Evolutionary conservation across 2,329 filamentous ascomycete genomes (phyloP), one percentile per base, ranked within the genome.

Genomic region (Exophiala viscosa): DNA sequence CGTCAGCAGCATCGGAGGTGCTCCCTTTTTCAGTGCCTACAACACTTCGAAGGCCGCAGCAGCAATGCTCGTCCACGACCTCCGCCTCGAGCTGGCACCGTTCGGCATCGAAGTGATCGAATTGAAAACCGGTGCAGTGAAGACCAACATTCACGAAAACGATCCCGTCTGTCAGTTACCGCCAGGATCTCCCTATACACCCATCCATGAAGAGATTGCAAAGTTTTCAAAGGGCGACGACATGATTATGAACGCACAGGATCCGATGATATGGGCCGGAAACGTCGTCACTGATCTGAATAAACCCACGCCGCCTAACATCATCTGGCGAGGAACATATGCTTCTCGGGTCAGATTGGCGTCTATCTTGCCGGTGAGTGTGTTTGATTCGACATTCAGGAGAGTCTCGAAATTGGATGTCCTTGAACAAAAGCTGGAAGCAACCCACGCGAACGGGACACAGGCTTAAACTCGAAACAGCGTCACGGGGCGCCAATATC

Each of bases 281-380:
- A 75, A 72, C 33, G 80, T 83, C 2, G 81, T 83, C 3, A 65
- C 65, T 7, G 74, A 81, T 59, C 70, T 84, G 6, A 61, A 82
- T 41, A 85, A 60, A 74, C 79, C 0, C 75, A 45, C 48, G 3
- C 55, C 57, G 31, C 46, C 59, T 4, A 17, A 34, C 2, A 35
- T 55, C 14, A 47, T 60, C 32, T 60, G 57, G 56, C 43, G 48
- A 20, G 58, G 58, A 3, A 34, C 20, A 2, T 43, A 50, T 34
- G 54, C 54, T 11, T 44, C 36, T 3, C 28, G 44, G 35, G 45
- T 43, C 10, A 46, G 54, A 47, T 9, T 57, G 20, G 20, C 34
- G 3, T 35, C 38, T 4, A 35, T 57, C 8, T 32, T 57, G 7
- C 54, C 57, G 2, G 36, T 52, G 2, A 54, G 56, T 5, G 15